phyloP scores from a whole-genome alignment of 2,329 filamentous ascomycete species.

The Diaporthe ilicicola region DNA sequence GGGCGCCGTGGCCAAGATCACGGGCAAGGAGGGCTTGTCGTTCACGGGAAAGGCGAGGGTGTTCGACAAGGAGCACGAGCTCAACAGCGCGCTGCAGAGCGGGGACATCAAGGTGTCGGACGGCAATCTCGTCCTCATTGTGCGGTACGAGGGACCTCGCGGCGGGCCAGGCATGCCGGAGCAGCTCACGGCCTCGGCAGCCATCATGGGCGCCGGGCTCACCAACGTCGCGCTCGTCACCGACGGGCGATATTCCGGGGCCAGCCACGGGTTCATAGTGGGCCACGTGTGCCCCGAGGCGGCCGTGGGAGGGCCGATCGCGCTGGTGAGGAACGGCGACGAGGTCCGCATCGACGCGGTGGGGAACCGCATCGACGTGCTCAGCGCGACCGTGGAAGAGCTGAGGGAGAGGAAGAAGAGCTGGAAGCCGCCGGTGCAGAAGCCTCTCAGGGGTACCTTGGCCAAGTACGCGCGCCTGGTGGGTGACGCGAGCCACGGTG shows the following conservation, averaged over 20 bases:
- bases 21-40: slow-evolving; percentile 86
- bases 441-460: slow-evolving; percentile 82
- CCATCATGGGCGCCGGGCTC: slow-evolving; percentile 91
- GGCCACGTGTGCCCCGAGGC: slow-evolving; percentile 94
- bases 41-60: slow-evolving; percentile 85
- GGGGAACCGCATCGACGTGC: slow-evolving; percentile 74
- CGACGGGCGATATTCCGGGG: slow-evolving; percentile 89
- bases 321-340: slow-evolving; percentile 82
- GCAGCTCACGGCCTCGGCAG: slow-evolving; percentile 86
- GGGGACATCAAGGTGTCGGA: slow-evolving; percentile 59
- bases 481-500: slow-evolving; percentile 89
- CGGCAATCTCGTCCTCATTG: slow-evolving; percentile 88
- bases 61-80: slow-evolving; percentile 84
- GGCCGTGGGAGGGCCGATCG: slow-evolving; percentile 87
- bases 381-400: slow-evolving; percentile 73
- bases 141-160: slow-evolving; percentile 93
- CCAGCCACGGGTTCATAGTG: slow-evolving; percentile 91
- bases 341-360: slow-evolving; percentile 86
- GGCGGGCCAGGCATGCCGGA: slow-evolving; percentile 97
- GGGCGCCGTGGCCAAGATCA: slow-evolving; percentile 95
- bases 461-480: slow-evolving; percentile 92
- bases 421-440: slow-evolving; percentile 74
- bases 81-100: slow-evolving; percentile 76
- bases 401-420: slow-evolving; percentile 64
- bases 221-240: slow-evolving; percentile 91